Evolutionary conservation across 2,329 filamentous ascomycete species (phyloP), one percentile per base, ranked within the genome.

Genomic region (Daldinia sp.): DNA sequence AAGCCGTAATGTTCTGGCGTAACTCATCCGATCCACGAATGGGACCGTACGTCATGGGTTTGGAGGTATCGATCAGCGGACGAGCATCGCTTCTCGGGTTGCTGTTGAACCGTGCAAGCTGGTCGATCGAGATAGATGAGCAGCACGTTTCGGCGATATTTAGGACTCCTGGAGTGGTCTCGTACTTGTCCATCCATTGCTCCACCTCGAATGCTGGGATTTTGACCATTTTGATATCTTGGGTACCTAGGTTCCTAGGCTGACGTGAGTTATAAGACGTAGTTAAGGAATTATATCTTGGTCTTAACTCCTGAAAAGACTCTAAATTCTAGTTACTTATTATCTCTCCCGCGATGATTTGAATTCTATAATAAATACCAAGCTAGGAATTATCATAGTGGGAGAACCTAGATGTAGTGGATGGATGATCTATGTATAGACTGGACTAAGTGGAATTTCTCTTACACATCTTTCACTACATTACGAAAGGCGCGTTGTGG

Each of bases 111-210:
- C 79, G 79, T 9, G 85, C 81, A 3, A 95, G 84, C 54, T 94
- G 87, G 26, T 91, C 85, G 65, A 95, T 81, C 0, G 92, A 94
- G 23, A 95, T 83, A 3, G 91, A 93, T 2, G 90, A 88, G 63
- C 88, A 91, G 76, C 92, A 95, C 0, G 92, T 95, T 79, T 95
- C 92, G 64, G 92, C 91, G 55, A 95, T 87, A 78, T 97, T 94
- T 78, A 90, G 77, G 1, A 87, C 84, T 4, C 82, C 83, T 0
- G 86, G 85, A 2, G 84, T 88, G 7, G 74, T 82, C 76, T 90
- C 87, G 70, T 88, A 88, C 61, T 82, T 80, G 78, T 89, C 86
- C 87, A 90, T 90, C 88, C 88, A 91, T 79, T 88, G 79, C 81
- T 97, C 93, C 7, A 96, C 92, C 15, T 87, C 85, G 75, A 93